phyloP scores from a whole-genome alignment of 768 basidiomycete genomes.

The Russula sp. region DNA sequence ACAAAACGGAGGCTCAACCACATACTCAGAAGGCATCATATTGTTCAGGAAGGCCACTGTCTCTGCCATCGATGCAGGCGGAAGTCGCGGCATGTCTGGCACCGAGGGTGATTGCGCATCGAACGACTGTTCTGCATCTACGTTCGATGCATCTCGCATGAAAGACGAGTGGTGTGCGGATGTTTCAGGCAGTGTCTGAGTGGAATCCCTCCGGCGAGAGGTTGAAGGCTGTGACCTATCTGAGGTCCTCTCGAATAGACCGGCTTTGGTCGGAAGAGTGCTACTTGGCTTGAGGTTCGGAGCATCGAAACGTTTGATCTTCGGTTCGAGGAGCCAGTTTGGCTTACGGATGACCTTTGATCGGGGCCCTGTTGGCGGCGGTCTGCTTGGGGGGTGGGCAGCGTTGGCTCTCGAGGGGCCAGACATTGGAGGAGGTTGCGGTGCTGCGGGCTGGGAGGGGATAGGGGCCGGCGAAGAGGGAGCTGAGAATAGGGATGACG shows the following conservation, averaged over 20 bases:
- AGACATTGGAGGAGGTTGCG: neutral
- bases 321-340: conserved; percentile 24
- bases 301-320: conserved; percentile 31
- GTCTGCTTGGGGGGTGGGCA: neutral
- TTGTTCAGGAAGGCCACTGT: conserved; percentile 35
- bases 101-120: neutral
- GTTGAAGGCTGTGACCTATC: conserved; percentile 1
- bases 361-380: neutral
- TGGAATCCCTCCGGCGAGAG: neutral
- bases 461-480: conserved; percentile 22
- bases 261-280: conserved; percentile 20
- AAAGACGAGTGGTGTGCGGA: neutral
- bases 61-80: conserved; percentile 21
- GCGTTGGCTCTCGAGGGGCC: neutral
- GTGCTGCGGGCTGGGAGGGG: neutral
- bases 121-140: neutral
- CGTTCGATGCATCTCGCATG: neutral
- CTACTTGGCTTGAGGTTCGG: conserved; percentile 20
- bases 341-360: conserved; percentile 13
- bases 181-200: neutral
- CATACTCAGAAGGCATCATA: conserved; percentile 40
- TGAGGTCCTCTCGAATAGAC: neutral
- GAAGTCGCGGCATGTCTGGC: conserved; percentile 11
- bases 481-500: conserved; percentile 27
- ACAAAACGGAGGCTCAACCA: neutral